Evolutionary conservation across 106 monocot genomes (phyloP).

Genomic region (Phalaenopsis equestris): DNA sequence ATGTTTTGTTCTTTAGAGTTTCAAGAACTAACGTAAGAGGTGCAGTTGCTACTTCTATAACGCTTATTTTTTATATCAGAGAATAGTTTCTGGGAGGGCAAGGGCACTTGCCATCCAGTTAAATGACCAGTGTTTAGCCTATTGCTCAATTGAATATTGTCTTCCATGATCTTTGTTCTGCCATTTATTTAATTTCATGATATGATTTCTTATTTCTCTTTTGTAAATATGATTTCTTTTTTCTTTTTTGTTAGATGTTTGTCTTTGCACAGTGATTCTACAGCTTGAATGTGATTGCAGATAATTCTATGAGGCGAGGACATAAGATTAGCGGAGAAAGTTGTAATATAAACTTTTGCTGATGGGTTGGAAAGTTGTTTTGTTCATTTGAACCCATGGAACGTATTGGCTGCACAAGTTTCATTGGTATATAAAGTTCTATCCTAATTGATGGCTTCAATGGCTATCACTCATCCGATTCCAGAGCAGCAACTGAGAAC

Average conservation of each 20-base stretch:
- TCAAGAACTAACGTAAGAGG: background rate
- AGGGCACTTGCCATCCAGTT: background rate
- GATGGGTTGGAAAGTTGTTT: background rate
- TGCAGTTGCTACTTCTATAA: background rate
- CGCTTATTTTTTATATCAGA: background rate
- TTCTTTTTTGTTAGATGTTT: background rate
- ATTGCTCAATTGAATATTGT: background rate
- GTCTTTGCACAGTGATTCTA: background rate
- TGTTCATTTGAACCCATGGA: background rate
- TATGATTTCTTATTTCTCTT: background rate
- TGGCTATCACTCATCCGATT: background rate
- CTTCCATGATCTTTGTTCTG: background rate
- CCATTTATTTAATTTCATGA: background rate
- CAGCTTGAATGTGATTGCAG: background rate
- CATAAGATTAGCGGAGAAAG: background rate
- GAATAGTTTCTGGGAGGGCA: background rate
- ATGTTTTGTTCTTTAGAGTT: background rate
- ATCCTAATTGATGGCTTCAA: conserved; percentile 23
- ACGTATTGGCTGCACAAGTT: background rate
- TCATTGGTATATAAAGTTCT: background rate
- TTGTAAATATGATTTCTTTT: background rate
- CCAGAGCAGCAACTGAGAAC: conserved; percentile 11
- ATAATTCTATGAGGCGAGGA: background rate
- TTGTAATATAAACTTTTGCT: background rate
- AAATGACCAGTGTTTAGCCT: background rate